Evolutionary conservation across 495 filamentous ascomycete genomes (phyloP), one percentile per base, ranked within the genome.

Genomic region (Xylaria telfairii): DNA sequence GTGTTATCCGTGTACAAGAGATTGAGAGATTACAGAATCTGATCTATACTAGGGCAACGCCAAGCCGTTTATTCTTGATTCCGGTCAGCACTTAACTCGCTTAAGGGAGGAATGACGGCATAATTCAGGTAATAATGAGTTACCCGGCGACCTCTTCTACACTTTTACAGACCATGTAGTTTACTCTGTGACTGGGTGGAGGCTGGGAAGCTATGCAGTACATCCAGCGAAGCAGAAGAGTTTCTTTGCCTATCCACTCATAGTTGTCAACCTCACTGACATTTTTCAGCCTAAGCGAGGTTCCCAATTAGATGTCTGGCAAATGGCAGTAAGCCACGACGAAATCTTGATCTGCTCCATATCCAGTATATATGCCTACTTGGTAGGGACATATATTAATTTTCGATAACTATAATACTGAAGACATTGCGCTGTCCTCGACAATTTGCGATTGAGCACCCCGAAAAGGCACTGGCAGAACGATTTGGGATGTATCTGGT

Each of bases 41-140:
- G 46, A 65, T 65, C 30, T 51, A n/a, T n/a, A n/a, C n/a, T n/a
- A 19, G 39, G n/a, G 30, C 44, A 51, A 37, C 6, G 44, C 44
- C 62, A 65, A 65, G 62, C 26, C 42, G 62, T 64, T 65, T 46
- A 30, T 30, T 51, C 26, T 49, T 26, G 30, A 51, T 65, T 34
- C 44, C 42, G 42, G 62, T 51, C 62, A 65, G 62, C 44, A 65
- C n/a, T 47, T 51, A 51, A n/a, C 44, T 65, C 62, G 9, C 62
- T 51, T 37, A 32, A n/a, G 19, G 41, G 21, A 34, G 19, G 62
- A 51, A 65, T 65, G 62, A 65, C 30, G 44, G 30, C 62, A 65
- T 65, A 24, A 65, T 13, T 21, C 21, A 46, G 61, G 3, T 28
- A 28, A 51, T 21, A 51, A 34, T 65, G 62, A 47, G 1, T 42